Conservation (phyloP, 23 red algal genomes). For the Agarophyton chilense region DNA sequence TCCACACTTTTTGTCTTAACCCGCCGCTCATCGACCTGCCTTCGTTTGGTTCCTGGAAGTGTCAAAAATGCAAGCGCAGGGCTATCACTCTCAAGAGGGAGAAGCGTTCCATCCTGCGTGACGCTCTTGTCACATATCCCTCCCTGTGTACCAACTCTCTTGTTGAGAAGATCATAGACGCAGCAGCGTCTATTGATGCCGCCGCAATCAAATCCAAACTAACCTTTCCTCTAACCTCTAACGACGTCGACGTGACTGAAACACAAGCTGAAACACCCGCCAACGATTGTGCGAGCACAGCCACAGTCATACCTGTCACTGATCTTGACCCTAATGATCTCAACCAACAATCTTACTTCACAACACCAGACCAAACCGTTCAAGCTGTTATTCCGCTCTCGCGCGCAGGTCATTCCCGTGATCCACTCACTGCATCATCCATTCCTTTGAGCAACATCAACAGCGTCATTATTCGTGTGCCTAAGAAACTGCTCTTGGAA, state of each 20-base stretch:
- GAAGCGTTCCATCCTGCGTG: constrained; percentile 9
- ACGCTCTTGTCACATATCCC: constrained; percentile 2
- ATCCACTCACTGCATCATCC: background rate
- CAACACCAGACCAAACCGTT: background rate
- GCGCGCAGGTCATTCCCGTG: background rate
- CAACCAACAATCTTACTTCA: background rate
- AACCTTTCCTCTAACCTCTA: background rate
- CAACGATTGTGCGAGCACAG: background rate
- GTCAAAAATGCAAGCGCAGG: constrained; percentile 2
- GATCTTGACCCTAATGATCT: background rate
- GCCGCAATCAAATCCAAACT: background rate
- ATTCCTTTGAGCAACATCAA: background rate
- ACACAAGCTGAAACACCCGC: background rate
- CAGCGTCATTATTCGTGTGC: background rate
- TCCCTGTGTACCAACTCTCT: constrained; percentile 8
- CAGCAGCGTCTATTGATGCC: background rate
- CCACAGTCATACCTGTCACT: background rate
- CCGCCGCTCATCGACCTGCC: constrained; percentile 20
- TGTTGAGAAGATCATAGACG: background rate
- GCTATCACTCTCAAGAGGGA: constrained; percentile 16
- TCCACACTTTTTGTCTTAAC: constrained; percentile 27
- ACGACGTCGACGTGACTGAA: background rate
- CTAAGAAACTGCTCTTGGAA: background rate
- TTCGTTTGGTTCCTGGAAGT: background rate
- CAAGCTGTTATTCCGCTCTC: background rate